A percentile compares a stretch with the other conserved stretches of the same genome.
Evolutionary conservation across 805 yeast genomes (phyloP).

Genomic region (Scheffersomyces lignosus): DNA sequence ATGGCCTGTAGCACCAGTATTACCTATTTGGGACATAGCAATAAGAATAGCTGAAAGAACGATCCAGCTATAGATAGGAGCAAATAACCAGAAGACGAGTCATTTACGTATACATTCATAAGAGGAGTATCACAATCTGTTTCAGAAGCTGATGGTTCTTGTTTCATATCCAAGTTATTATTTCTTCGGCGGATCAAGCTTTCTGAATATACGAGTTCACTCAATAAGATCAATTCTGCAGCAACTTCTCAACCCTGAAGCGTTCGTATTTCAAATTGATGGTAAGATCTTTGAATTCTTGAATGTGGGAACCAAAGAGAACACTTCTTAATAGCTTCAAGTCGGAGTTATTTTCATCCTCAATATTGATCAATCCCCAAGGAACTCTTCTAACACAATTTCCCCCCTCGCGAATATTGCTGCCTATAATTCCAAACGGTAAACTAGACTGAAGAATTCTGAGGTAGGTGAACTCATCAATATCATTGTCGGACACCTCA

Average conservation of each 20-base stretch:
- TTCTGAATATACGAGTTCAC: too few species aligned
- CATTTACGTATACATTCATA: too few species aligned
- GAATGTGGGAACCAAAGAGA: slow-evolving; percentile 24
- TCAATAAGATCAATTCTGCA: too few species aligned
- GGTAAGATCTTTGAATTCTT: slow-evolving; percentile 27
- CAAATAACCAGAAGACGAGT: too few species aligned
- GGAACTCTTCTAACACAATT: slow-evolving; percentile 11
- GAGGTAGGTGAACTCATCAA: slow-evolving; percentile 14
- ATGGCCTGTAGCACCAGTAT: too few species aligned
- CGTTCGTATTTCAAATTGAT: slow-evolving; percentile 17
- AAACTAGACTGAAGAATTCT: slow-evolving; percentile 13
- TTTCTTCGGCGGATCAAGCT: too few species aligned
- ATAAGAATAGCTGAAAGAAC: too few species aligned
- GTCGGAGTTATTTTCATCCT: slow-evolving; percentile 17
- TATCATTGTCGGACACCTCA: slow-evolving; percentile 1
- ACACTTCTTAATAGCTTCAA: slow-evolving; percentile 17
- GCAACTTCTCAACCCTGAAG: slow-evolving; percentile 12
- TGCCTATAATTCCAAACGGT: slow-evolving; percentile 20
- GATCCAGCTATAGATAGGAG: too few species aligned
- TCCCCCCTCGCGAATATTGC: slow-evolving; percentile 4
- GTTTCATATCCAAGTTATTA: too few species aligned
- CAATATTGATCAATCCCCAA: slow-evolving; percentile 20
- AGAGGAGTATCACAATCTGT: too few species aligned
- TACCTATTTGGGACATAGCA: too few species aligned
- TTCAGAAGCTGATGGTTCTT: too few species aligned